Conservation (phyloP, 768 basidiomycete genomes). For the Boletus rufocinnamomeus region DNA sequence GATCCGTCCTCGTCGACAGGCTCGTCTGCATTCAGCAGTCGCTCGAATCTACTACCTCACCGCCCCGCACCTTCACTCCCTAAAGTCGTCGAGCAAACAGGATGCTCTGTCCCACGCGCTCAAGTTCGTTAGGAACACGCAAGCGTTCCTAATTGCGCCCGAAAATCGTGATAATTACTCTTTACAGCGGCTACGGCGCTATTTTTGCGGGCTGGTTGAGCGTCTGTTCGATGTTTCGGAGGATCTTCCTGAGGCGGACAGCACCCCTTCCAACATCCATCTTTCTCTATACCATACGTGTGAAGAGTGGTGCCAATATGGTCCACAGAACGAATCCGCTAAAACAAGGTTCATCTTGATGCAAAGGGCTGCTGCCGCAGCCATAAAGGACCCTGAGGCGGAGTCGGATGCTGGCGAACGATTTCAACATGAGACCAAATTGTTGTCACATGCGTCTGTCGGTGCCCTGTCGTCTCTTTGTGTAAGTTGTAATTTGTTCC, state of each 20-base stretch:
- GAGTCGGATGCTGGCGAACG: conserved; percentile 55
- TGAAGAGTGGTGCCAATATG: conserved; percentile 93
- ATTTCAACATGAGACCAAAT: conserved; percentile 67
- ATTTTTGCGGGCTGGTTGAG: conserved; percentile 89
- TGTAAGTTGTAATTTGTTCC: conserved; percentile 50
- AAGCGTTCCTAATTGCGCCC: conserved; percentile 68
- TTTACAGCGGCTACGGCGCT: conserved; percentile 79
- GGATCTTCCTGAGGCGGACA: conserved; percentile 69
- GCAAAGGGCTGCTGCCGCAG: conserved; percentile 62
- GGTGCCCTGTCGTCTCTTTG: conserved; percentile 86
- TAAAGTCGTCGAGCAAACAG: conserved; percentile 66
- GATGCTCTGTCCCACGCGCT: conserved; percentile 77
- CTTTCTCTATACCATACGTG: conserved; percentile 81
- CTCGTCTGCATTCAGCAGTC: conserved; percentile 81
- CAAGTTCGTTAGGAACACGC: conserved; percentile 84
- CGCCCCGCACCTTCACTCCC: conserved; percentile 71
- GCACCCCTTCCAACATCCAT: conserved; percentile 72
- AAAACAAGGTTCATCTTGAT: conserved; percentile 71
- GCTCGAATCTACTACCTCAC: conserved; percentile 89
- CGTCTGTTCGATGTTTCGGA: conserved; percentile 79
- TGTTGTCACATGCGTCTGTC: conserved; percentile 80
- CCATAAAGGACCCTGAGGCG: conserved; percentile 54
- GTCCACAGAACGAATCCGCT: conserved; percentile 69
- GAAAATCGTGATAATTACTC: conserved; percentile 76
- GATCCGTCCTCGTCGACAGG: conserved; percentile 69